A percentile compares a stretch with the other conserved stretches of the same genome.
Conservation (phyloP, 129 eudicot species). For the Flaveria trinervia region DNA sequence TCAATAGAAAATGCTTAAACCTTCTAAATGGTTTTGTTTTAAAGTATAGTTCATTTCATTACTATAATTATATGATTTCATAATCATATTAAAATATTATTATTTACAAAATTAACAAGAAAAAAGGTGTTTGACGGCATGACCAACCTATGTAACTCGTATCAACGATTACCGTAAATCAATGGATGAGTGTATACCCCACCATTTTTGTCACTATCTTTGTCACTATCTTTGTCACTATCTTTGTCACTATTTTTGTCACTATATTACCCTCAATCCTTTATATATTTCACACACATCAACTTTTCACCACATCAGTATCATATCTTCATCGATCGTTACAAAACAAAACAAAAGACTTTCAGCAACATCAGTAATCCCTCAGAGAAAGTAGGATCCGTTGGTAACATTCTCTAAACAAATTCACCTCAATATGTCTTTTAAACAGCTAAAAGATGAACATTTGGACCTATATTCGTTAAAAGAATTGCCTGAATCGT, state of each 20-base stretch:
- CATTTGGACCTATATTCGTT: slow-evolving; percentile 59
- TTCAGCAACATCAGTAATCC: too few relatives aligned
- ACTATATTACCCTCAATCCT: slow-evolving; percentile 27
- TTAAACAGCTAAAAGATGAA: slow-evolving; percentile 33
- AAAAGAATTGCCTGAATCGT: slow-evolving; percentile 80
- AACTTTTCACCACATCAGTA: slow-evolving; percentile 17
- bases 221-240: too few relatives aligned
- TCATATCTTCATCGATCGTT: background rate
- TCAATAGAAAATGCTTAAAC: too few relatives aligned
- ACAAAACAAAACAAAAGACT: too few relatives aligned
- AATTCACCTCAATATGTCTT: slow-evolving; percentile 37
- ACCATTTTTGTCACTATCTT: slow-evolving; percentile 31
- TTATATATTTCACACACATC: slow-evolving; percentile 34
- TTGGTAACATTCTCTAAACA: background rate
- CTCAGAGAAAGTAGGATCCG: too few relatives aligned
- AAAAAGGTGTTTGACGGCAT: background rate
- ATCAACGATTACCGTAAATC: background rate
- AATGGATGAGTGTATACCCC: slow-evolving; percentile 12
- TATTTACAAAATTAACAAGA: background rate
- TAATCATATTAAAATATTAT: background rate
- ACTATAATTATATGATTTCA: too few relatives aligned
- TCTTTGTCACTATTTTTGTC: slow-evolving; percentile 30
- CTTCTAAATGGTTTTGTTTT: too few relatives aligned
- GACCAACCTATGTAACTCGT: background rate
- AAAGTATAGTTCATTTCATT: too few relatives aligned